These are phyloP conservation scores for Pyrenopolyporus hunteri DNA, from an alignment of 495 filamentous ascomycete species.

Conservation along the genomic window DNA sequence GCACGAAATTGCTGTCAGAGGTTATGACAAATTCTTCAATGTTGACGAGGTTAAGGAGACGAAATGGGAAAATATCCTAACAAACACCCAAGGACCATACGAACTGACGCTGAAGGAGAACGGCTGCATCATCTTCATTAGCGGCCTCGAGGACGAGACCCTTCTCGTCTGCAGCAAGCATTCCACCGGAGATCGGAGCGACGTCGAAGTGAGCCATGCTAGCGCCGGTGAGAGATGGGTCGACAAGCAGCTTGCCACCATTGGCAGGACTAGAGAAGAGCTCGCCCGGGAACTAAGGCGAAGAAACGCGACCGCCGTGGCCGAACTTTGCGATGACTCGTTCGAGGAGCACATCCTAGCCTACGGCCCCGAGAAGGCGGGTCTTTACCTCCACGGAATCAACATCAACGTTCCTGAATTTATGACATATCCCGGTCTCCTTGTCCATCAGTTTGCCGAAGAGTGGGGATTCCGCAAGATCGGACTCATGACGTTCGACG, in stretches of 20 bases:
- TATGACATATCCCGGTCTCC: conserved; percentile 75
- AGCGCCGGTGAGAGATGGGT: conserved; percentile 84
- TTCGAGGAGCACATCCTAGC: conserved; percentile 98
- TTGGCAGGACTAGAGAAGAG: conserved; percentile 78
- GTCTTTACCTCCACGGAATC: conserved; percentile 93
- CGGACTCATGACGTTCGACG: conserved; percentile 76
- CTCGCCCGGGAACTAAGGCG: conserved; percentile 74
- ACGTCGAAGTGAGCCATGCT: conserved; percentile 78
- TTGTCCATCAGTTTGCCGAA: conserved; percentile 88
- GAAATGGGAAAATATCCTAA: conserved; percentile 78
- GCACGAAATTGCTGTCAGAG: conserved; percentile 80
- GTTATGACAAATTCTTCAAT: conserved; percentile 99
- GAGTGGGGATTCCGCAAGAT: conserved; percentile 94
- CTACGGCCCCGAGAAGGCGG: conserved; percentile 81
- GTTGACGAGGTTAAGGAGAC: conserved; percentile 77
- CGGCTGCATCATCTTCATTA: conserved; percentile 97
- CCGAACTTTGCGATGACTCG: conserved; percentile 92
- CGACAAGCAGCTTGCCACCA: conserved; percentile 72
- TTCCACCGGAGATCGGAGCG: conserved; percentile 78
- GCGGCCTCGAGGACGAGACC: conserved; percentile 83
- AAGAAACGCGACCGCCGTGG: conserved; percentile 90
- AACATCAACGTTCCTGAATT: conserved; percentile 93
- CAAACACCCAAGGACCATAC: conserved; percentile 83
- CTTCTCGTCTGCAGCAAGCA: conserved; percentile 97
- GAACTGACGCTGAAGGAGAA: conserved; percentile 98